Percentiles rank a stretch among this genome's conserved stretches.
phyloP scores from a whole-genome alignment of 106 monocot genomes.

The Acanthochlamys bracteata region DNA sequence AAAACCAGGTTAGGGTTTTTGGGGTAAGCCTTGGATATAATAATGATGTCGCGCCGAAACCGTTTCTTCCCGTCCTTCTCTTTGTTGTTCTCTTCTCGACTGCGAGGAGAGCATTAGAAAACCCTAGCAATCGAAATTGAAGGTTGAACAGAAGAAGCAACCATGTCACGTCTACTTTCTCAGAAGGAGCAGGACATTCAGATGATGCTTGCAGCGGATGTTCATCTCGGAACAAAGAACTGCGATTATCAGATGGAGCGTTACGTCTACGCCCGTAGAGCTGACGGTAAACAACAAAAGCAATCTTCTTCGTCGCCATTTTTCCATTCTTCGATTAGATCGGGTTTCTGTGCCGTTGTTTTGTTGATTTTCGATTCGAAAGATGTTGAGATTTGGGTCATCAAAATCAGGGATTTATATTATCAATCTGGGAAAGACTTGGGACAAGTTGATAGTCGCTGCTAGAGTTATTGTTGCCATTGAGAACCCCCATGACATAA shows the following conservation, averaged over 20 bases:
- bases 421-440: slow-evolving; percentile 70
- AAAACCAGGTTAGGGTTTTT: too few relatives aligned
- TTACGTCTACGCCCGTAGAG: slow-evolving; percentile 49
- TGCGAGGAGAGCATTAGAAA: too few relatives aligned
- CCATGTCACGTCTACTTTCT: slow-evolving; percentile 26
- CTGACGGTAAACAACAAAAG: slow-evolving; percentile 51
- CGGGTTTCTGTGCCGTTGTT: too few relatives aligned
- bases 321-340: too few relatives aligned
- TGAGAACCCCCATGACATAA: slow-evolving; percentile 78
- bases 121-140: too few relatives aligned
- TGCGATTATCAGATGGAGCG: slow-evolving; percentile 86
- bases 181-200: slow-evolving; percentile 68
- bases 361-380: too few relatives aligned
- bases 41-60: too few relatives aligned
- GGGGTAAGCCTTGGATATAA: too few relatives aligned
- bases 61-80: too few relatives aligned
- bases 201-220: slow-evolving; percentile 75
- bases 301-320: too few relatives aligned
- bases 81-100: too few relatives aligned
- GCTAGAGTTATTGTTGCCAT: slow-evolving; percentile 64
- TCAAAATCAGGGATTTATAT: slow-evolving; percentile 49
- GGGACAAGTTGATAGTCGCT: slow-evolving; percentile 57
- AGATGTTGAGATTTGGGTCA: too few relatives aligned
- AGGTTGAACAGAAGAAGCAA: background rate
- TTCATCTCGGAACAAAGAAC: slow-evolving; percentile 77